These are phyloP conservation scores for Coriaria nepalensis DNA, from an alignment of 306 rosid species.

Conservation along the genomic window DNA sequence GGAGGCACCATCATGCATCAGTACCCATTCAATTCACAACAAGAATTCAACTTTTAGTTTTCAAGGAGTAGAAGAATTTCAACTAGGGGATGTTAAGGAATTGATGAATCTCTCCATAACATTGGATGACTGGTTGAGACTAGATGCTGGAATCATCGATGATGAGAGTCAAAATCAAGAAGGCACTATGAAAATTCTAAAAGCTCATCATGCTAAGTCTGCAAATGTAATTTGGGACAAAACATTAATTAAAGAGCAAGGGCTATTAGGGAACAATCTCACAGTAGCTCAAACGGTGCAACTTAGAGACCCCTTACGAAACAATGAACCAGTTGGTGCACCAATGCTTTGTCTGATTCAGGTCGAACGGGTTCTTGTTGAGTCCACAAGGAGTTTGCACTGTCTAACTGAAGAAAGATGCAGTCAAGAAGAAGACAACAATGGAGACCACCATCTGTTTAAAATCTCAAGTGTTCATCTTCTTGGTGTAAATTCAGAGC, in stretches of 20 bases:
- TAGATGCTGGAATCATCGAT: slow-evolving; percentile 46
- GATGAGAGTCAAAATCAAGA: slow-evolving; percentile 30
- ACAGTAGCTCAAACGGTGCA: slow-evolving; percentile 43
- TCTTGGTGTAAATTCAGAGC: slow-evolving; percentile 34
- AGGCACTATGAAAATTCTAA: slow-evolving; percentile 24
- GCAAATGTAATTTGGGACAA: slow-evolving; percentile 14
- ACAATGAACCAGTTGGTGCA: slow-evolving; percentile 51
- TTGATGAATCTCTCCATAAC: slow-evolving; percentile 42
- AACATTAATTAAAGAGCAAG: slow-evolving; percentile 14
- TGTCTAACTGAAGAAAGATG: not conserved
- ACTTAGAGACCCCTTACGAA: slow-evolving; percentile 52
- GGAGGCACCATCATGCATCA: slow-evolving; percentile 36
- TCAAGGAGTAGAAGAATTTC: slow-evolving; percentile 19
- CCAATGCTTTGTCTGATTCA: slow-evolving; percentile 57
- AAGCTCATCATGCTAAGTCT: slow-evolving; percentile 41
- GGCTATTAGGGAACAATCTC: slow-evolving; percentile 45
- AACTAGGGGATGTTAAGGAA: slow-evolving; percentile 16
- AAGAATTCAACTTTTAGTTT: slow-evolving; percentile 7
- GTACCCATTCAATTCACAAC: slow-evolving; percentile 13
- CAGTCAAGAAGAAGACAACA: slow-evolving; percentile 9
- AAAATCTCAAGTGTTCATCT: slow-evolving; percentile 35
- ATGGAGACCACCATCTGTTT: slow-evolving; percentile 15
- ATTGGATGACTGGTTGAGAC: slow-evolving; percentile 55
- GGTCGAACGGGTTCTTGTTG: slow-evolving; percentile 30
- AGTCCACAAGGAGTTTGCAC: slow-evolving; percentile 1